A percentile compares a stretch with the other conserved stretches of the same genome.
phyloP scores from a whole-genome alignment of 2,329 filamentous ascomycete species.

The Talaromyces piceae region DNA sequence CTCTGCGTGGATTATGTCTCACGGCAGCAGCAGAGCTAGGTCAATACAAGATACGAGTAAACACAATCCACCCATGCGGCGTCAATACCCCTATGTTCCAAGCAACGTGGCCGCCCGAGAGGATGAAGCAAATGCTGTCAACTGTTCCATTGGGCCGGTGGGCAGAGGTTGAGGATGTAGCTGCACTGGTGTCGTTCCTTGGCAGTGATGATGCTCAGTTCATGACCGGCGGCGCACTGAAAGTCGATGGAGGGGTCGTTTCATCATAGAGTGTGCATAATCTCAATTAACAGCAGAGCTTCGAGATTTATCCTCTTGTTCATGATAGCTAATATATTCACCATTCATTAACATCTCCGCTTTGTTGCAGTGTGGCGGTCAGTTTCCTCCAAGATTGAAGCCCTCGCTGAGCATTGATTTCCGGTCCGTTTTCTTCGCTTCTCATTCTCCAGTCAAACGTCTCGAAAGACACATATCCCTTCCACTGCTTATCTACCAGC shows the following conservation, averaged over 20 bases:
- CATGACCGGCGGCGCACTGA: constrained; percentile 25
- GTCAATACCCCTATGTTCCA: constrained; percentile 30
- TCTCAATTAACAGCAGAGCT: too few species aligned
- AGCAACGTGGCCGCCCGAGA: constrained; percentile 27
- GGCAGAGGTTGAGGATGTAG: constrained; percentile 31
- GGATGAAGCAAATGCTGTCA: constrained; percentile 24
- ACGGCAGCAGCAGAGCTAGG: constrained; percentile 33
- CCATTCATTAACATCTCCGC: neutral
- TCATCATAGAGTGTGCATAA: constrained; percentile 19
- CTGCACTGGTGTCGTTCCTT: constrained; percentile 31
- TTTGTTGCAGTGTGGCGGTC: neutral
- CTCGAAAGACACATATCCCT: constrained; percentile 19
- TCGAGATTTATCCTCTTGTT: too few species aligned
- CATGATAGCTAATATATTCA: too few species aligned
- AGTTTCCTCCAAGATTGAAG: constrained; percentile 3
- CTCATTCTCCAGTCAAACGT: constrained; percentile 17
- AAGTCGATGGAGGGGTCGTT: constrained; percentile 16
- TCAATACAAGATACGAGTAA: constrained; percentile 31
- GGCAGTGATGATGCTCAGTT: constrained; percentile 34
- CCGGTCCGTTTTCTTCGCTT: constrained; percentile 6
- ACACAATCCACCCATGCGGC: constrained; percentile 35
- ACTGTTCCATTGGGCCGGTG: constrained; percentile 30
- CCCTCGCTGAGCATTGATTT: constrained; percentile 8
- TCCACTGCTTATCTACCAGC: constrained; percentile 16
- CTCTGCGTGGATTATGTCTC: constrained; percentile 29